Conservation (phyloP, 305 asterid species). For the Stenogyne calaminthoides region DNA sequence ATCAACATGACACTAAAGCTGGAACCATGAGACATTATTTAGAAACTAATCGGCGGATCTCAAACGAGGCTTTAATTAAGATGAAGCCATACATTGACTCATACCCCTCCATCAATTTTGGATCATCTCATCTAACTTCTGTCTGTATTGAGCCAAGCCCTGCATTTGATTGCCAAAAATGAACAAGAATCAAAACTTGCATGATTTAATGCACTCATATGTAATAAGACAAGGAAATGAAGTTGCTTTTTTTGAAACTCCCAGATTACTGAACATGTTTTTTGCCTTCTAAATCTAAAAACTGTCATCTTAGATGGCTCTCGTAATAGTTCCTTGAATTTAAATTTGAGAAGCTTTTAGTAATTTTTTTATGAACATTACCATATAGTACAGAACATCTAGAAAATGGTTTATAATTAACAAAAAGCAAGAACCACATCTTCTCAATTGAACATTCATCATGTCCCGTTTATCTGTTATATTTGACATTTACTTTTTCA, state of each 20-base stretch:
- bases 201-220: background rate
- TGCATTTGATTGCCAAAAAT: conserved; percentile 38
- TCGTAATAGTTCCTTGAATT: background rate
- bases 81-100: background rate
- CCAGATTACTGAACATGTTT: background rate
- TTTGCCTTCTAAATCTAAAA: background rate
- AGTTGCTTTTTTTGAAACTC: background rate
- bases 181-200: conserved; percentile 4
- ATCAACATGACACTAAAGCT: conserved; percentile 23
- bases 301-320: background rate
- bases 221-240: background rate
- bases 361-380: background rate
- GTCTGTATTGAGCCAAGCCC: conserved; percentile 87
- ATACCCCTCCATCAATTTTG: conserved; percentile 37
- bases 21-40: conserved; percentile 12
- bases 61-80: background rate
- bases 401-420: background rate
- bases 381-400: background rate
- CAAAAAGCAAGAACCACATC: conserved; percentile 1
- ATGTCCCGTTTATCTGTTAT: background rate
- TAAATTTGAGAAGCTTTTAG: background rate
- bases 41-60: background rate
- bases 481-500: background rate
- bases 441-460: background rate
- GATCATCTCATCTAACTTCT: conserved; percentile 73